Conservation (phyloP, 2,329 filamentous ascomycete genomes). For the Aureobasidium uvarum region DNA sequence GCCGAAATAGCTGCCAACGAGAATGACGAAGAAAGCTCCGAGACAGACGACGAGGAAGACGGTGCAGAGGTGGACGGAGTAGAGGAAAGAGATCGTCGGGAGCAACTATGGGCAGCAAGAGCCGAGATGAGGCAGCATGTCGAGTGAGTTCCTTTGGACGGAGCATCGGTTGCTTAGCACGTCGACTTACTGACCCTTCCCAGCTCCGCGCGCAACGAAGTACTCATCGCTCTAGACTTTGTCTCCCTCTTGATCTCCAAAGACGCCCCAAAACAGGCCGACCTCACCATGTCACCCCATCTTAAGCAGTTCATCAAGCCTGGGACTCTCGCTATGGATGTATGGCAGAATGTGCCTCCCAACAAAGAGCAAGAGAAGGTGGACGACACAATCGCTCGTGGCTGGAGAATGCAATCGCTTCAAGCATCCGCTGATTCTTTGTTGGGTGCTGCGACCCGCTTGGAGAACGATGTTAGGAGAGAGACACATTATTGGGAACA, state of each 20-base stretch:
- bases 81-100: conserved; percentile 36
- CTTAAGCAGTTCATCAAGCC: conserved; percentile 70
- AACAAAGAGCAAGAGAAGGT: conserved; percentile 47
- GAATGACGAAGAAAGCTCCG: conserved; percentile 36
- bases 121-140: conserved; percentile 45
- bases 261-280: conserved; percentile 68
- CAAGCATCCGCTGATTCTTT: conserved; percentile 72
- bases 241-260: conserved; percentile 82
- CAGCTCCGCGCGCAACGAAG: conserved; percentile 56
- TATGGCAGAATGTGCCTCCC: conserved; percentile 57
- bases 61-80: conserved; percentile 21
- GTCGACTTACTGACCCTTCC: neutral
- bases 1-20: conserved; percentile 61
- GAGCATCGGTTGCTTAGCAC: neutral
- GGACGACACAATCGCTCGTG: conserved; percentile 54
- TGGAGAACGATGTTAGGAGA: conserved; percentile 72
- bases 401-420: conserved; percentile 77
- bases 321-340: conserved; percentile 70
- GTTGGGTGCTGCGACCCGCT: conserved; percentile 65
- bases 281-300: conserved; percentile 65
- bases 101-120: conserved; percentile 43
- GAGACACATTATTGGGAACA: conserved; percentile 91
- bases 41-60: conserved; percentile 46
- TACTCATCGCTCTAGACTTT: conserved; percentile 73
- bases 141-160: conserved; percentile 35